Evolutionary conservation across 148 eudicot species (phyloP), one percentile per base, ranked within the genome.

Genomic region (Diospyros kaki): DNA sequence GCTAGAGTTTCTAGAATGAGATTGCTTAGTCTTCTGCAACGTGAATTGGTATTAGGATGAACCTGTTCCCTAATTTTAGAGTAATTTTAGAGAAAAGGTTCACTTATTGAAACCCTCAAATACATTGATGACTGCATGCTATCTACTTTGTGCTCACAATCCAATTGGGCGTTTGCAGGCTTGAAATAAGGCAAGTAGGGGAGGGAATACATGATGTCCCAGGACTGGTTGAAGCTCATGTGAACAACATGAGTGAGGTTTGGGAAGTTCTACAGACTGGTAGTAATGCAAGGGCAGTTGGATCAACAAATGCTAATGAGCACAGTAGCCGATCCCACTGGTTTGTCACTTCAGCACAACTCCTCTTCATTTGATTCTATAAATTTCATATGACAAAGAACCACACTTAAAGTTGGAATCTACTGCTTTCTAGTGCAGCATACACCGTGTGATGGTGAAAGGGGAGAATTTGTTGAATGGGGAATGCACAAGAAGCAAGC

Each of bases 311-410:
- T 84, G 92, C 96, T 54, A 95, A 95, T 75, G 98, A 95, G 79
- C 90, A 90, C 76, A 95, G 98, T 70, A 95, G 98, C 86, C 89
- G 98, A 51, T 95, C 98, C 59, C 98, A 95, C 74, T 95, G 98
- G 98, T 94, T 62, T 2, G 89, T 77, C 77, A 48, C 46, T 51
- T 64, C 2, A 2, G n/a, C 64, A 51, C 7, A 18, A 54, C 7
- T 54, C 9, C 9, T 63, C 9, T 63, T 54, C 12, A 9, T 5
- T 45, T 42, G 9, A 39, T 6, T 9, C n/a, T 3, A 10, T 72
- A 44, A 58, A 72, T 58, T 41, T 54, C 41, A 46, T 42, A 58
- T 54, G 70, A n/a, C 14, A 12, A 65, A 75, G 77, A 66, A 28
- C 28, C 66, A 73, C 48, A 42, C 60, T 43, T 42, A 66, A 74